A percentile compares a stretch with the other conserved stretches of the same genome.
These are phyloP conservation scores for Schizochytrium sp. DNA, from an alignment of 108 stramenopile species.

Conservation along the genomic window DNA sequence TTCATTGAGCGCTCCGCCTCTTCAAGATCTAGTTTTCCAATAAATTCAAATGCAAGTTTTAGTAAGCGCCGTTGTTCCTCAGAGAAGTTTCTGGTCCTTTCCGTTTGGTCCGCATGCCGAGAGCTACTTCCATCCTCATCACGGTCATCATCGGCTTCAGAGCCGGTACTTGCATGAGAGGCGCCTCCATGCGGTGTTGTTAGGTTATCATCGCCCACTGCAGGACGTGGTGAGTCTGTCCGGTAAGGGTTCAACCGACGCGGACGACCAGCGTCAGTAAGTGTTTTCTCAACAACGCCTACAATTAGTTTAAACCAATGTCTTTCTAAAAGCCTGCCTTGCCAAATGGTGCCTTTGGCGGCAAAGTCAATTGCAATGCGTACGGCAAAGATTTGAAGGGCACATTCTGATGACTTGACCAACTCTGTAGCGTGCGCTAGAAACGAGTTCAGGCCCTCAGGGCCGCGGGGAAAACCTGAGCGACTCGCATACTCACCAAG, in stretches of 20 bases:
- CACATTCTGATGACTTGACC: neutral
- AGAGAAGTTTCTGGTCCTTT: neutral
- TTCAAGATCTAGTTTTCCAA: conserved; percentile 3
- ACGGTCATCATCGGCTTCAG: neutral
- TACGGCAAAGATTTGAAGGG: conserved; percentile 35
- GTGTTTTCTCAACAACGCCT: conserved; percentile 9
- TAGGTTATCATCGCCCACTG: neutral
- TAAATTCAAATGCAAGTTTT: conserved; percentile 36
- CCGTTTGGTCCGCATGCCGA: neutral
- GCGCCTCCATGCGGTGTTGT: neutral
- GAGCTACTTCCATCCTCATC: conserved; percentile 4
- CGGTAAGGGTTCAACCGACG: neutral
- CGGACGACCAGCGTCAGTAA: neutral
- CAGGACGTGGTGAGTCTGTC: neutral
- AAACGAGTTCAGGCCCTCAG: neutral
- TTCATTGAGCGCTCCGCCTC: neutral
- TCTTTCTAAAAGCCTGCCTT: conserved; percentile 7
- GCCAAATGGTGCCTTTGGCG: conserved; percentile 36
- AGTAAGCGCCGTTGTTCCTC: conserved; percentile 35
- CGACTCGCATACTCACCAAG: conserved; percentile 13
- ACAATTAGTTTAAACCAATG: conserved; percentile 27
- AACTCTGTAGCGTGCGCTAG: conserved; percentile 39
- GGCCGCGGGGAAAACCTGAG: conserved; percentile 17
- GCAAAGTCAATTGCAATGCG: conserved; percentile 53
- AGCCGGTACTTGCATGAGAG: neutral